Evolutionary conservation across 2,329 filamentous ascomycete genomes (phyloP).

Genomic region (Fulvia fulva): DNA sequence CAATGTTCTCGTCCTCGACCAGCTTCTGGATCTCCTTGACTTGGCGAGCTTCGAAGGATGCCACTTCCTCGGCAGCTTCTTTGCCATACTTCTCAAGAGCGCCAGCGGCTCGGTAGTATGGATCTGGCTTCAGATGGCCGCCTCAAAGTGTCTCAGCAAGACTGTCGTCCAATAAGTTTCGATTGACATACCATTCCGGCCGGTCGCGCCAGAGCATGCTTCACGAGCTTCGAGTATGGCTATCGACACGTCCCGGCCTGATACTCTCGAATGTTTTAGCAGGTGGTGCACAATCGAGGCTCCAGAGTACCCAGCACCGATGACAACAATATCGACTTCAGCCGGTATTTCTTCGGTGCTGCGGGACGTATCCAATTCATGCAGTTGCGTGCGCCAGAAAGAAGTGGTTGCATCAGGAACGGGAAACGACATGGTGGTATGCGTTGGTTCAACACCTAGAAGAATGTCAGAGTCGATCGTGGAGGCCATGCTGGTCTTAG

Average conservation of each 20-base stretch:
- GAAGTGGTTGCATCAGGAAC: conserved; percentile 26
- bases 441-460: no score
- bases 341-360: conserved; percentile 55
- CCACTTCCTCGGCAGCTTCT: conserved; percentile 31
- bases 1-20: conserved; percentile 38
- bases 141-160: conserved; percentile 8
- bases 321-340: conserved; percentile 25
- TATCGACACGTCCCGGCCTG: conserved; percentile 10
- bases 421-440: conserved; percentile 13
- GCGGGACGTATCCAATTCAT: conserved; percentile 52
- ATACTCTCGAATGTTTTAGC: conserved; percentile 13
- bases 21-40: conserved; percentile 35
- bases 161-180: background rate
- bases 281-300: conserved; percentile 26
- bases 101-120: conserved; percentile 28
- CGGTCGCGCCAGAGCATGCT: conserved; percentile 28
- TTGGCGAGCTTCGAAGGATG: conserved; percentile 33
- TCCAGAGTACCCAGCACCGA: conserved; percentile 28
- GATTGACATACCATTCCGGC: conserved; percentile 23
- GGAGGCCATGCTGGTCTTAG: background rate
- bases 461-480: background rate
- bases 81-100: conserved; percentile 26
- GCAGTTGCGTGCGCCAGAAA: conserved; percentile 44
- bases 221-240: conserved; percentile 28
- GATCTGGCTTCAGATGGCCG: conserved; percentile 36